These are phyloP conservation scores for Sporothrix dimorphospora DNA, from an alignment of 2,329 filamentous ascomycete species.

Conservation along the genomic window DNA sequence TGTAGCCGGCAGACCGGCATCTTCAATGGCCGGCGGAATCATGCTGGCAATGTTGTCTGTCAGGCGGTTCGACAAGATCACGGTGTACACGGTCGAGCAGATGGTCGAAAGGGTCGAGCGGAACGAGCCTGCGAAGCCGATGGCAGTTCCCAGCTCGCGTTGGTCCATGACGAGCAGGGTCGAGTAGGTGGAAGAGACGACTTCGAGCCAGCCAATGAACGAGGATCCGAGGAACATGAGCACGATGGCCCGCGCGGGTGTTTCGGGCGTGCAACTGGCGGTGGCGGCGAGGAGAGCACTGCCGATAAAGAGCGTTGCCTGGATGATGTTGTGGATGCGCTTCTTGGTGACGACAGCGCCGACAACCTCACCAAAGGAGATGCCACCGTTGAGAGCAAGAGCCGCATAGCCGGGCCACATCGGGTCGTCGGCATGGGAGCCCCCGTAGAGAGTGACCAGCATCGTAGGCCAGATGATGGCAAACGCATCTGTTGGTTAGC, in stretches of 20 bases:
- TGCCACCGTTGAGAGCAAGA: slow-evolving; percentile 38
- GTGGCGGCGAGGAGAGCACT: slow-evolving; percentile 40
- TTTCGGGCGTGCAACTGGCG: slow-evolving; percentile 39
- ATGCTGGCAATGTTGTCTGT: slow-evolving; percentile 38
- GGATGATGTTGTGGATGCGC: slow-evolving; percentile 40
- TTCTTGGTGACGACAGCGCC: slow-evolving; percentile 36
- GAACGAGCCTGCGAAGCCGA: slow-evolving; percentile 43
- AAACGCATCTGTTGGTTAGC: slow-evolving; percentile 37
- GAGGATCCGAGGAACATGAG: slow-evolving; percentile 41
- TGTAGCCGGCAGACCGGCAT: slow-evolving; percentile 43
- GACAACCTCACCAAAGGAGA: slow-evolving; percentile 38
- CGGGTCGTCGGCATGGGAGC: slow-evolving; percentile 32
- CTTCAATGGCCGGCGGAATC: slow-evolving; percentile 41
- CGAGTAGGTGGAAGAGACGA: slow-evolving; percentile 42
- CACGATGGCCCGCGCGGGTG: slow-evolving; percentile 35
- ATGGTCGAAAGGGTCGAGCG: slow-evolving; percentile 38
- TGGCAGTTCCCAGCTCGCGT: slow-evolving; percentile 42
- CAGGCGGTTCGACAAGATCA: slow-evolving; percentile 42
- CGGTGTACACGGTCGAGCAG: slow-evolving; percentile 42
- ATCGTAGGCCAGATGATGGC: slow-evolving; percentile 45
- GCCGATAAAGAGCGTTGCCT: slow-evolving; percentile 40
- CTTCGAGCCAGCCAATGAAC: slow-evolving; percentile 44
- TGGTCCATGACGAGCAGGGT: slow-evolving; percentile 43
- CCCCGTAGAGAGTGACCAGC: slow-evolving; percentile 40
- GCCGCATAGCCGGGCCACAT: slow-evolving; percentile 37